phyloP scores from a whole-genome alignment of 2,329 filamentous ascomycete genomes.

The Alternaria sp. region DNA sequence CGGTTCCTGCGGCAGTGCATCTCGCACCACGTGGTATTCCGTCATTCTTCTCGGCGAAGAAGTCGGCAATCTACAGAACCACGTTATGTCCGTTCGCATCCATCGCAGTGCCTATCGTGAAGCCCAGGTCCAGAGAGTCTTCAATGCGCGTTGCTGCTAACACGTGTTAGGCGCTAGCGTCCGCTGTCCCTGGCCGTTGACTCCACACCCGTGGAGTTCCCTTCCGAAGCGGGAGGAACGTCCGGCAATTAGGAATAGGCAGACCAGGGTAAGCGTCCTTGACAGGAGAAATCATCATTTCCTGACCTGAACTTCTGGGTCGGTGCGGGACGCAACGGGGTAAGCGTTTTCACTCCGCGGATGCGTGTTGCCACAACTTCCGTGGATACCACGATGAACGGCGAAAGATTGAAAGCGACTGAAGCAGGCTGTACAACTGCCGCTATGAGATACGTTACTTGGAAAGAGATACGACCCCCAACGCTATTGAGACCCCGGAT shows the following conservation, averaged over 20 bases:
- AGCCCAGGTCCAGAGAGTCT: constrained; percentile 1
- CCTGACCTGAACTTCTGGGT: neutral
- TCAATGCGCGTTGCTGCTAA: constrained; percentile 8
- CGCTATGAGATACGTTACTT: neutral
- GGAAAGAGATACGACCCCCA: neutral
- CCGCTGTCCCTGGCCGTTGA: constrained; percentile 7
- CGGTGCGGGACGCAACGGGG: constrained; percentile 5
- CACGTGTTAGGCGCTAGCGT: neutral
- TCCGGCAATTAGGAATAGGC: constrained; percentile 7
- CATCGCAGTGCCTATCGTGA: neutral
- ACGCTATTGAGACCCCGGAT: neutral
- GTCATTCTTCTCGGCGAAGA: neutral
- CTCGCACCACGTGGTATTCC: neutral
- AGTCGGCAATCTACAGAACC: constrained; percentile 6
- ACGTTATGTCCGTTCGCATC: neutral
- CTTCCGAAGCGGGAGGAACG: constrained; percentile 12
- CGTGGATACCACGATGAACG: neutral
- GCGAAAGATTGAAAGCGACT: neutral
- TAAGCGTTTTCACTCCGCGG: constrained; percentile 1
- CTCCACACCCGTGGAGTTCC: constrained; percentile 6
- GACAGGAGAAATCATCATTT: constrained; percentile 3
- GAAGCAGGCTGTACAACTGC: neutral
- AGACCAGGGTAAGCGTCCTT: constrained; percentile 4
- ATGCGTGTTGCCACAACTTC: neutral
- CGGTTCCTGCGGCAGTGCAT: neutral